Base-by-base conservation (phyloP, 1,139 yeast species). In the Suhomyces kunorum region DNA sequence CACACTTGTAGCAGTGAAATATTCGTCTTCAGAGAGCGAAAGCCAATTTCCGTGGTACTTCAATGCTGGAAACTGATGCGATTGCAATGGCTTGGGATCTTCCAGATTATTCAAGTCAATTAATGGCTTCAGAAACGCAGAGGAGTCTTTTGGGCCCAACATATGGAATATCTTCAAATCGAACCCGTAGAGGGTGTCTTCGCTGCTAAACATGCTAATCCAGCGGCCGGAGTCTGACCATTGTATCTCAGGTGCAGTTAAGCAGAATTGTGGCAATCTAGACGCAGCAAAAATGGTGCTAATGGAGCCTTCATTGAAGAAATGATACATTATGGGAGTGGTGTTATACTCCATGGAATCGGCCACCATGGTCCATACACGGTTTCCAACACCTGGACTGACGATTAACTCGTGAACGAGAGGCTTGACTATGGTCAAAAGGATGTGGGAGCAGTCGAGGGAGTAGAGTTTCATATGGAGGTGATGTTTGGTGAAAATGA, bases 221-320 rank as follows among this genome's bases (percentile, higher is more conserved):
- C 74, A 71, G 23, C 58, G 58, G 0, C 75, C 74, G 1, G 63
- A 55, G 2, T 47, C 38, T 0, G 71, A 61, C 76, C 76, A 71
- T 20, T 41, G 14, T 6, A 61, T 28, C n/a, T 47, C 41, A 5
- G 64, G 59, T 1, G 44, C 40, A 0, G 57, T 38, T 15, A 59
- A 35, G 4, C 32, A 16, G 35, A 31, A 20, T 14, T 37, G 30
- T 23, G 44, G 45, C 6, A 45, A 31, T 4, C 48, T 41, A 1
- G 28, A 25, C 8, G 34, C 38, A 7, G 30, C 46, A 5, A 45
- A 31, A 14, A 50, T 32, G 18, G 43, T 43, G 45, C 76, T 69
- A 8, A 43, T 44, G 5, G 66, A 51, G 0, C 76, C 75, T n/a
- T 53, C 50, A 40, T 70, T 68, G 38, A 55, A 49, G 45, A 70